Evolutionary conservation across 805 yeast species (phyloP).

Genomic region (Kuraishia hungarica): DNA sequence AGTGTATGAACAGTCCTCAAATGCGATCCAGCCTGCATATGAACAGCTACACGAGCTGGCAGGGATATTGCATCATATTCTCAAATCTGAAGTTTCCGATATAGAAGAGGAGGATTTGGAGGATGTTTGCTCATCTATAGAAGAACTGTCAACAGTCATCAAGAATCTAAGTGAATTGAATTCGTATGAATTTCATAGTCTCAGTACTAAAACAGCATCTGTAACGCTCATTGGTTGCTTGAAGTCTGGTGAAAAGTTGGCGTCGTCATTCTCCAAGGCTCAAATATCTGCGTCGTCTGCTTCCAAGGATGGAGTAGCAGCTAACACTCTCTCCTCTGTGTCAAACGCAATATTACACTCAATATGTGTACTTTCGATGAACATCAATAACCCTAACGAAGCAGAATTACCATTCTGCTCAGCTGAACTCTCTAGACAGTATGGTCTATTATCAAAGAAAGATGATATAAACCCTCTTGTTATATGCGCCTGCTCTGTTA

Average conservation of each 20-base stretch:
- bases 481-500: neutral
- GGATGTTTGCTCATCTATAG: neutral
- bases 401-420: neutral
- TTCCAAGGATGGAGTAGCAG: neutral
- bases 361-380: neutral
- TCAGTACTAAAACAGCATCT: neutral
- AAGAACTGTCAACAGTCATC: neutral
- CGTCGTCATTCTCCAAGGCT: neutral
- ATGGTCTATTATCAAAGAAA: neutral
- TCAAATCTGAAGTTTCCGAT: neutral
- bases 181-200: neutral
- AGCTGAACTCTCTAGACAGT: neutral
- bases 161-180: neutral
- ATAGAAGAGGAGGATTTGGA: neutral
- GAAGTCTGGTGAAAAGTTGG: neutral
- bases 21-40: neutral
- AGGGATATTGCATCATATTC: neutral
- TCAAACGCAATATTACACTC: neutral
- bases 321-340: neutral
- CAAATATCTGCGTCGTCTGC: neutral
- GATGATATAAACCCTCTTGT: neutral
- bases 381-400: neutral
- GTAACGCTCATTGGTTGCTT: neutral
- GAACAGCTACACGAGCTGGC: neutral
- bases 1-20: neutral